phyloP scores from a whole-genome alignment of 2,329 filamentous ascomycete genomes.

The Sporothrix globosa region DNA sequence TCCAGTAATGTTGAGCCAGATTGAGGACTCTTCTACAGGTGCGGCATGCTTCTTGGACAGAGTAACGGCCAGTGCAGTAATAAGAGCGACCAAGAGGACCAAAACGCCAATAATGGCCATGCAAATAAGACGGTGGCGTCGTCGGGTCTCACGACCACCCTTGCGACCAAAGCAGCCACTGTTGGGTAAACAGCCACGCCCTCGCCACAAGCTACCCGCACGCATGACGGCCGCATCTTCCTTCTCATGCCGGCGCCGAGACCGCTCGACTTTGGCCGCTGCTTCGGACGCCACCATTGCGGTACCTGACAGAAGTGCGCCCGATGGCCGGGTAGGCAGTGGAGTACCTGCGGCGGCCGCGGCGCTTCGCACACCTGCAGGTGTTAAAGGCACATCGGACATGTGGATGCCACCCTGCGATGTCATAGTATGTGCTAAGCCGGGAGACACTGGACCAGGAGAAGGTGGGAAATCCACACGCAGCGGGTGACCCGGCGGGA shows the following conservation, averaged over 20 bases:
- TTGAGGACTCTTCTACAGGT: constrained; percentile 44
- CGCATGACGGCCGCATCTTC: constrained; percentile 64
- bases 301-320: constrained; percentile 48
- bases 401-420: constrained; percentile 64
- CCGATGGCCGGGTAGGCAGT: constrained; percentile 51
- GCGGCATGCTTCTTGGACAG: constrained; percentile 51
- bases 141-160: constrained; percentile 66
- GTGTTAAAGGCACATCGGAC: constrained; percentile 61
- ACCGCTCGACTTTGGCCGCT: constrained; percentile 52
- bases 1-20: constrained; percentile 82
- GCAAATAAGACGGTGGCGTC: constrained; percentile 61
- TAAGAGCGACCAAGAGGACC: constrained; percentile 59
- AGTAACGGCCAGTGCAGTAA: constrained; percentile 61
- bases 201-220: constrained; percentile 65
- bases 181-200: constrained; percentile 64
- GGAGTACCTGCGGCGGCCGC: constrained; percentile 37
- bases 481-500: constrained; percentile 58
- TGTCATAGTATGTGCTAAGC: constrained; percentile 63
- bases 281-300: constrained; percentile 45
- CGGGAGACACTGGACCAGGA: constrained; percentile 65
- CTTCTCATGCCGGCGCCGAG: constrained; percentile 63
- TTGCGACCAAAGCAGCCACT: constrained; percentile 67
- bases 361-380: constrained; percentile 41
- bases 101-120: constrained; percentile 56
- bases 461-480: constrained; percentile 57